Base-by-base conservation (phyloP, 345 rosid genomes). In the Lepidium sativum region DNA sequence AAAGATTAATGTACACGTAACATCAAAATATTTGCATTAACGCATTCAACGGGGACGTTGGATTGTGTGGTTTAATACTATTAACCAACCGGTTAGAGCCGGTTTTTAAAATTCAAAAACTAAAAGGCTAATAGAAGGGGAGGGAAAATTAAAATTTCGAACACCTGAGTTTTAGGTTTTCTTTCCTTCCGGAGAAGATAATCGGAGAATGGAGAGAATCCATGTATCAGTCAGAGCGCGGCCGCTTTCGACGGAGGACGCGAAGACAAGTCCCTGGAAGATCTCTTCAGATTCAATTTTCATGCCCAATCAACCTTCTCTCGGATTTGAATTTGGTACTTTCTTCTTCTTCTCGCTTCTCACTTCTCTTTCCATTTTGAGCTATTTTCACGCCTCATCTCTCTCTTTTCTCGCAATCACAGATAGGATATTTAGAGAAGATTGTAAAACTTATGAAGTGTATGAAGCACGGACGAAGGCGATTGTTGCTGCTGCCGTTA, bases 151-250 rank as follows among this genome's bases (percentile, higher is more conserved):
- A 68, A n/a, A n/a, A 54, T 62, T 68, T 39, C 60, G 45, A 48
- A 74, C 31, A 49, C 41, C 51, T 27, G 44, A 44, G 4, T 9
- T 16, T 72, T 74, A 74, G 78, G 73, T 68, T 27, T 59, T 54
- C 18, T 53, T n/a, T 16, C 9, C 67, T 42, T 59, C 70, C 78
- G 65, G 77, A 52, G 63, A 73, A n/a, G 42, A 4, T 15, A 20
- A 37, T 45, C 77, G 57, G 63, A 20, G 32, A 54, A 92, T 92
- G 98, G 97, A 92, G 79, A 80, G 94, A 54, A 89, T 92, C 8
- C 86, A 89, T 54, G 98, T 92, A 4, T 75, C 94, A 6, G 92
- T 92, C 20, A 65, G 97, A 65, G 74, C 98, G 11, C 79, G 96
- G 60, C 97, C 98, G 2, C 77, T 92, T 7, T 78, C 95, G 9